Evolutionary conservation across 1,139 yeast genomes (phyloP), one percentile per base, ranked within the genome.

Genomic region (Nadsonia starkeyi-henricii): DNA sequence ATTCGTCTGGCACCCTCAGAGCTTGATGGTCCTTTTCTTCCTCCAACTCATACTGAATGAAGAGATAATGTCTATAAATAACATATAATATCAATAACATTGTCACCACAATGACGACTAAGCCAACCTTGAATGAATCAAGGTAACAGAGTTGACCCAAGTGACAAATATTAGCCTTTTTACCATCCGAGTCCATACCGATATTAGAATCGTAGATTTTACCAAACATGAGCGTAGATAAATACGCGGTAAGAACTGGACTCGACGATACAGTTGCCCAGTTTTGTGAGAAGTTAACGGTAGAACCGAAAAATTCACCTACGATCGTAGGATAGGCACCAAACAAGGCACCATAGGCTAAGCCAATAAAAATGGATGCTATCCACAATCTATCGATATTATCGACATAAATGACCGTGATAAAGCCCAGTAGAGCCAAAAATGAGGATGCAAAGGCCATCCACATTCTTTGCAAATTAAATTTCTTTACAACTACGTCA

Each of bases 301-400:
- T 70, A 58, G 85, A 74, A 23, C 89, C 89, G 66, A 85, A 85
- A 15, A 78, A 68, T 56, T 86, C 95, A 1, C 91, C 79, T 28
- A 84, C 70, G 21, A 85, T 77, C 1, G 91, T 82, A 0, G 95
- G 95, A 61, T 78, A 83, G 5, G 86, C 74, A 0, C 95, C 91
- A 62, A 82, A 85, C 48, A 81, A 70, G 47, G 82, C 72, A 1
- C 96, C 96, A 64, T 85, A 86, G n/a, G 86, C 79, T 45, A 74
- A 68, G 0, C 95, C 95, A 48, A 80, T 75, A 4, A 78, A 61
- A 33, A 74, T 65, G 0, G 91, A 81, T n/a, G 81, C 70, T 1
- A 74, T 44, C 60, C 75, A 69, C 46, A 78, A 57, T 52, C 64
- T 60, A 23, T 71, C 64, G 1, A 69, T 55, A 50, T 62, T 54